Evolutionary conservation across 140 eudicot genomes (phyloP).

Genomic region (Ambrosia hybrid): DNA sequence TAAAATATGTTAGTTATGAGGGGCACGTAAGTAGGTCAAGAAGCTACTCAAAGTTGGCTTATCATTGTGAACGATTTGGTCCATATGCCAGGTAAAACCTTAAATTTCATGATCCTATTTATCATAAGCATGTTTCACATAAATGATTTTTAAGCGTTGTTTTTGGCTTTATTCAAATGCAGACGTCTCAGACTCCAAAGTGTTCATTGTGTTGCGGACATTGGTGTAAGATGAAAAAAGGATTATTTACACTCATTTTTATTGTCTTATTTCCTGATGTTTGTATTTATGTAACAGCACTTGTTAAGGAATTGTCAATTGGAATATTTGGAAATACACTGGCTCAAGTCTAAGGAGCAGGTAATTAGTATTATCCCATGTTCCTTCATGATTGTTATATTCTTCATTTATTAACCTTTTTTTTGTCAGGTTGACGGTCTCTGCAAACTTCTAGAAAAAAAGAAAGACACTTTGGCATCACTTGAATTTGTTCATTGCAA

Average conservation of each 20-base stretch:
- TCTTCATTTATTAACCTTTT: neutral
- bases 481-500: slow-evolving; percentile 69
- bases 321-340: slow-evolving; percentile 53
- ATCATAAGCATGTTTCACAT: neutral
- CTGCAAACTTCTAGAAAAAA: slow-evolving; percentile 67
- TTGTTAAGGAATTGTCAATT: slow-evolving; percentile 52
- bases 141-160: neutral
- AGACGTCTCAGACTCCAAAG: slow-evolving; percentile 71
- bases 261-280: slow-evolving; percentile 1
- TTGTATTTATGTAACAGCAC: slow-evolving; percentile 41
- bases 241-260: neutral
- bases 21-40: slow-evolving; percentile 27
- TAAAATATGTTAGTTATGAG: slow-evolving; percentile 40
- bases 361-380: slow-evolving; percentile 30
- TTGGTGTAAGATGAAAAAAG: slow-evolving; percentile 53
- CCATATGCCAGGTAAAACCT: slow-evolving; percentile 57
- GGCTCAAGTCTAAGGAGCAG: slow-evolving; percentile 68
- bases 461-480: slow-evolving; percentile 47
- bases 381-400: neutral
- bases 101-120: neutral
- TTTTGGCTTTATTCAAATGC: slow-evolving; percentile 34
- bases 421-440: slow-evolving; percentile 73
- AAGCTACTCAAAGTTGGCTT: slow-evolving; percentile 48
- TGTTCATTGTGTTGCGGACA: slow-evolving; percentile 58
- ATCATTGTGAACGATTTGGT: slow-evolving; percentile 75